These are phyloP conservation scores for Calonectria ilicicola DNA, from an alignment of 2,329 filamentous ascomycete genomes.

Conservation along the genomic window DNA sequence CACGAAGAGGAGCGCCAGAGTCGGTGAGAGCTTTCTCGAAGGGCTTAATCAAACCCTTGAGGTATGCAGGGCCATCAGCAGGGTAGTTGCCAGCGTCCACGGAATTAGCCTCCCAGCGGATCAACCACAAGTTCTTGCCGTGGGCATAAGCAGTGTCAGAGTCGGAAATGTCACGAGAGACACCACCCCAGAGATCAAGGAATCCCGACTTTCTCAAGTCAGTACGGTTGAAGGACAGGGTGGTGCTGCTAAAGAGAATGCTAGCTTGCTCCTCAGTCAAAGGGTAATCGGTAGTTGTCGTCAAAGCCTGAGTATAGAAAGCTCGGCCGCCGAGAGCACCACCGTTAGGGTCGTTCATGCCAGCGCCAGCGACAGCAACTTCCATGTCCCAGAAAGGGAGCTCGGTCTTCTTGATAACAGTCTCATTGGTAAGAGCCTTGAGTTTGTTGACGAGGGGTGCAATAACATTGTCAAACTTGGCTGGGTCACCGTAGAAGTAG, in stretches of 20 bases:
- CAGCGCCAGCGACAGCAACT: constrained; percentile 29
- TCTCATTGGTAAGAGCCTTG: constrained; percentile 22
- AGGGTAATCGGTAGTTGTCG: constrained; percentile 38
- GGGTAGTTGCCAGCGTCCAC: constrained; percentile 29
- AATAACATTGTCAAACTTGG: constrained; percentile 31
- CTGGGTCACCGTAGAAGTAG: constrained; percentile 42
- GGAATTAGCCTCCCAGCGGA: constrained; percentile 35
- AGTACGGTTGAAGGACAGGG: constrained; percentile 38
- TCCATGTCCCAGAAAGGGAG: constrained; percentile 40
- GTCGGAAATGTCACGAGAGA: constrained; percentile 36
- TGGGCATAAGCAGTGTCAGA: constrained; percentile 37
- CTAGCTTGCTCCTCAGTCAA: constrained; percentile 34
- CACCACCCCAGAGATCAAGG: constrained; percentile 42
- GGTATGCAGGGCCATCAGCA: constrained; percentile 32
- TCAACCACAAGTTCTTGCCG: constrained; percentile 39
- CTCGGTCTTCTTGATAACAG: constrained; percentile 30
- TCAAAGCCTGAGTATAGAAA: constrained; percentile 38
- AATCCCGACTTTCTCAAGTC: constrained; percentile 37
- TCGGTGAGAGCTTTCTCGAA: constrained; percentile 36
- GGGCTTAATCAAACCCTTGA: constrained; percentile 37
- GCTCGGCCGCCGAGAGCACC: constrained; percentile 36
- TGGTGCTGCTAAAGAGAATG: constrained; percentile 30
- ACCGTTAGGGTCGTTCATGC: constrained; percentile 36
- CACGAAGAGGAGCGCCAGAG: constrained; percentile 34
- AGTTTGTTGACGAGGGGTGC: constrained; percentile 28